Base-by-base conservation (phyloP, 73 alveolate species). In the Paraurostyla sp. region DNA sequence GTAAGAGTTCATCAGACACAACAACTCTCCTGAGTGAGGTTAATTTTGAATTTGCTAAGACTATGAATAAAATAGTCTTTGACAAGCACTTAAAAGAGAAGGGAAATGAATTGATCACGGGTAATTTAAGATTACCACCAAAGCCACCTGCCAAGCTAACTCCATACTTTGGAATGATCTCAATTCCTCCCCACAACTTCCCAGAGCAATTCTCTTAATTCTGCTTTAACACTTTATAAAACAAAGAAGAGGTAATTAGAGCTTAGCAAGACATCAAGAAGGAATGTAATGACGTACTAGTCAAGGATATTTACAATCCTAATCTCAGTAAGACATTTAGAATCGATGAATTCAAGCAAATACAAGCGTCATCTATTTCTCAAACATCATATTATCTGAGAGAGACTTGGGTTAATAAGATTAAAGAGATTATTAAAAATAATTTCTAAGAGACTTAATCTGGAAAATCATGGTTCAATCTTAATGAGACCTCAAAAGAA, bases 381-480 rank as follows among this genome's bases (percentile, higher is more conserved):
- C 82, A 87, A 65, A 87, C 91, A 4, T 36, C 85, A 46, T 80
- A 80, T 59, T 65, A 63, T 40, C 71, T 92, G 20, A 92, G 90
- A 84, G 94, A 92, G 45, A 57, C 71, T 16, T 92, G 97, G 97
- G 95, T 87, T 51, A 87, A 92, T 46, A 92, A 88, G 51, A 58
- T 94, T 51, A 94, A 88, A 81, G 93, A 91, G 76, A 88, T 92
- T 51, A 92, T 92, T 83, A 90, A 83, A 76, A 85, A 58, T 63
- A 87, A 91, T 71, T 93, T 93, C 85, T 68, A 49, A 22, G 78
- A 94, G 49, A 95, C 89, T 15, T 94, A 96, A 16, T 16, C 82
- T 51, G 98, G 95, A 36, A 96, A 94, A 71, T 97, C 98, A 38
- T 95, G 99, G 97, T 96, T 95, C 93, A 96, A 96, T 68, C 68